phyloP scores from a whole-genome alignment of 2,329 filamentous ascomycete species.

The Neonectria faginata region DNA sequence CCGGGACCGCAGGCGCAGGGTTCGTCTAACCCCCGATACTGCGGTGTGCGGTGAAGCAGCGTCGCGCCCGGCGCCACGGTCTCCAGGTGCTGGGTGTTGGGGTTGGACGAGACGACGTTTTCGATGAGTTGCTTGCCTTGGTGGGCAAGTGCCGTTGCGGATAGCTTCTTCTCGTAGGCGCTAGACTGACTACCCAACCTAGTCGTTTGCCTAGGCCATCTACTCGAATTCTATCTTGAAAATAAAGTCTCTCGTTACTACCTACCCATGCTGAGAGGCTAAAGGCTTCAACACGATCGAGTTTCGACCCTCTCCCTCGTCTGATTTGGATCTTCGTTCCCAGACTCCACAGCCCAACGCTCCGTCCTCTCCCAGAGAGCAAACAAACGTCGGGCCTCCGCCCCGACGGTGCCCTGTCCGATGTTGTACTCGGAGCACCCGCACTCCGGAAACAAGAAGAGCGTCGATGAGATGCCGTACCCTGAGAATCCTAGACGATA shows the following conservation, averaged over 20 bases:
- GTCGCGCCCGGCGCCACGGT: conserved; percentile 8
- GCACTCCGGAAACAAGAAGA: conserved; percentile 20
- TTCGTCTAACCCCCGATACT: conserved; percentile 5
- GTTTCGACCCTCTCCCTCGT: conserved; percentile 10
- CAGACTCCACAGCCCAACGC: conserved; percentile 22
- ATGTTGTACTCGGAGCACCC: conserved; percentile 15
- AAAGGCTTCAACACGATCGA: neutral
- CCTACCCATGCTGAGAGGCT: neutral
- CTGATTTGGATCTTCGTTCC: conserved; percentile 14
- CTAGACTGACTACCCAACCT: neutral
- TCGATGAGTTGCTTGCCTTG: conserved; percentile 12
- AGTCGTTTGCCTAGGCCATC: no score
- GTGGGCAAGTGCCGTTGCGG: conserved; percentile 19
- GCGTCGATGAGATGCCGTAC: conserved; percentile 3
- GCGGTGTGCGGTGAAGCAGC: conserved; percentile 10
- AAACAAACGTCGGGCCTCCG: conserved; percentile 3
- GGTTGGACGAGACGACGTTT: conserved; percentile 4
- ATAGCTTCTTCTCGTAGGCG: conserved; percentile 12
- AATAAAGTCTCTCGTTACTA: neutral
- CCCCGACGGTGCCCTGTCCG: neutral
- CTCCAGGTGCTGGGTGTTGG: neutral
- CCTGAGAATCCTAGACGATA: neutral
- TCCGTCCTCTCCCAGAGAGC: conserved; percentile 4
- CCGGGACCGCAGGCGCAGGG: conserved; percentile 15
- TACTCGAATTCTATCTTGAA: conserved; percentile 1